Evolutionary conservation across 2,329 filamentous ascomycete species (phyloP).

Genomic region (Fusarium abutilonis): DNA sequence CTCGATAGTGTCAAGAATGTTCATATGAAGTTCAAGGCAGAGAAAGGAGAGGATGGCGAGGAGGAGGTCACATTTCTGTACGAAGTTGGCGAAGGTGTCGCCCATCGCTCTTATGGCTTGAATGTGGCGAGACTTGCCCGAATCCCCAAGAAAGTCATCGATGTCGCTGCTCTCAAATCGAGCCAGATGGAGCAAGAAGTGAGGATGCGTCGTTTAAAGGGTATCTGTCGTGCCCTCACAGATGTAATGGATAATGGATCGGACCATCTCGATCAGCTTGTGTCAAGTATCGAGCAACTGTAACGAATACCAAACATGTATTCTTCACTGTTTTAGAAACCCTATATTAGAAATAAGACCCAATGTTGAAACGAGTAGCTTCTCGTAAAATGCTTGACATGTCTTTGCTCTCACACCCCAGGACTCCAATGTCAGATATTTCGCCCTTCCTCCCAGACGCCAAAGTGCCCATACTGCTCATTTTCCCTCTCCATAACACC

Average conservation of each 20-base stretch:
- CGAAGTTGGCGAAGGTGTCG: constrained; percentile 88
- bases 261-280: constrained; percentile 62
- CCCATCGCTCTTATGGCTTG: constrained; percentile 91
- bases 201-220: constrained; percentile 67
- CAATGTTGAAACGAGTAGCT: constrained; percentile 19
- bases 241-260: constrained; percentile 53
- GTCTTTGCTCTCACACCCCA: constrained; percentile 13
- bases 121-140: constrained; percentile 91
- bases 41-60: constrained; percentile 59
- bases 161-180: constrained; percentile 82
- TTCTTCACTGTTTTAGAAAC: background rate
- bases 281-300: constrained; percentile 68
- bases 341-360: background rate
- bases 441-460: constrained; percentile 19
- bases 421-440: constrained; percentile 32
- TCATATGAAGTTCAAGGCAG: constrained; percentile 85
- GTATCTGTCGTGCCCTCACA: constrained; percentile 55
- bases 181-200: constrained; percentile 80
- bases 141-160: constrained; percentile 79
- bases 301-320: constrained; percentile 46
- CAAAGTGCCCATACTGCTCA: constrained; percentile 24
- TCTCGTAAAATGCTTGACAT: constrained; percentile 26
- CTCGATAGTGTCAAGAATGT: constrained; percentile 82
- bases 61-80: constrained; percentile 94
- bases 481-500: constrained; percentile 22